phyloP scores from a whole-genome alignment of 1,139 yeast species.

The Magnusiomyces ingens region DNA sequence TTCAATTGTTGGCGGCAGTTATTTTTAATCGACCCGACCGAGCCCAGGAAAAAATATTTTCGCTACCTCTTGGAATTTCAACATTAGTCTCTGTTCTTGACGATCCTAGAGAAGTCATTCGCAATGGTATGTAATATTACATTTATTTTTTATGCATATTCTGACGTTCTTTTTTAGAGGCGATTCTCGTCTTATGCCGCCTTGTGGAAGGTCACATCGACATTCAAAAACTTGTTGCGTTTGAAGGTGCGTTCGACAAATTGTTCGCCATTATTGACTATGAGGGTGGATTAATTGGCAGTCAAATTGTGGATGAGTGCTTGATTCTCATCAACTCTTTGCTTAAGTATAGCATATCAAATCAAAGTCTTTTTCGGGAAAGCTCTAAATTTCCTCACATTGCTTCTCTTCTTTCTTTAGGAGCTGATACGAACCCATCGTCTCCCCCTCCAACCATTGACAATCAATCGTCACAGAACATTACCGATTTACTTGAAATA shows the following conservation, averaged over 20 bases:
- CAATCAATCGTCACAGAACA: constrained; percentile 61
- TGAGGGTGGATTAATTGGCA: constrained; percentile 89
- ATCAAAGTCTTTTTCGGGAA: constrained; percentile 83
- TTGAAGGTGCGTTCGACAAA: constrained; percentile 84
- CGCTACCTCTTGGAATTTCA: constrained; percentile 75
- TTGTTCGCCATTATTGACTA: constrained; percentile 69
- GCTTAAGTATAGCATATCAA: constrained; percentile 76
- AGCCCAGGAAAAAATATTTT: constrained; percentile 66
- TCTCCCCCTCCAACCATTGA: constrained; percentile 32
- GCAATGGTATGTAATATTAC: constrained; percentile 41
- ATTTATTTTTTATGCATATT: constrained; percentile 7
- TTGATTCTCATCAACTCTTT: constrained; percentile 66
- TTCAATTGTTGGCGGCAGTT: constrained; percentile 80
- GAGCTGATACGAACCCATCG: constrained; percentile 28
- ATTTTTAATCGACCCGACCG: constrained; percentile 68
- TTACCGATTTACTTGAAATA: constrained; percentile 62
- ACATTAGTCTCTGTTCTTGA: constrained; percentile 61
- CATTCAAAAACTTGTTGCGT: constrained; percentile 88
- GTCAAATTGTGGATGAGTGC: constrained; percentile 88
- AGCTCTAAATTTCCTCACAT: constrained; percentile 69
- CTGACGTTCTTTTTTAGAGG: constrained; percentile 33
- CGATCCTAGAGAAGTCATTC: constrained; percentile 77
- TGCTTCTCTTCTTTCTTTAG: constrained; percentile 44
- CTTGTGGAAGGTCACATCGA: constrained; percentile 77
- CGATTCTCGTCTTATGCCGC: constrained; percentile 74